Base-by-base conservation (phyloP, 805 yeast genomes). In the Zygoascus tannicola region DNA sequence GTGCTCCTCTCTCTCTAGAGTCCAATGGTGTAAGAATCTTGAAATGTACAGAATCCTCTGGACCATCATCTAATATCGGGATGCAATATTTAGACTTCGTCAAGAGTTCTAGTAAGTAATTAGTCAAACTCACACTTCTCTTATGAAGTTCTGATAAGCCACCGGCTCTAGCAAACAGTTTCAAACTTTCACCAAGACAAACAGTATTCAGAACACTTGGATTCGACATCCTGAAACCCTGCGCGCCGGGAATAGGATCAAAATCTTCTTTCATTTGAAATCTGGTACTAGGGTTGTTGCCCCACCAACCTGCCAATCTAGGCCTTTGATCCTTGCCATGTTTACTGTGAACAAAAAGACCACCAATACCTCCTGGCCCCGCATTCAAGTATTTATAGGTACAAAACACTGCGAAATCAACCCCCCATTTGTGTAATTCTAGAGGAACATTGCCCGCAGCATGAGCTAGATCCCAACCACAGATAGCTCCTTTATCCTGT, bases 271-370 rank as follows among this genome's bases (percentile, higher is more conserved):
- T 56, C 97, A 88, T 88, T 54, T 78, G 70, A 62, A 88, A 88
- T 49, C 97, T 65, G 30, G 76, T 76, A 1, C 55, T 53, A 0
- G 80, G 67, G 52, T 81, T 78, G 57, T 86, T 88, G 1, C 96
- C 97, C 96, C 97, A 88, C 97, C 97, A 88, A 0, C 97, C 97
- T 0, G 95, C 94, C 41, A 85, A 66, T 48, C 97, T 68, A 1
- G 95, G 84, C 32, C 69, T 53, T 18, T 56, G 52, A 22, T 59
- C 57, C 34, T 52, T 46, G 16, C 56, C 55, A 8, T 55, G 54
- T 48, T 62, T 70, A 50, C 77, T 81, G 58, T 88, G 79, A 32
- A 88, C 80, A 55, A 76, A 88, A 19, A 85, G 71, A 1, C 96
- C 95, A 4, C 87, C 95, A 51, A 87, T 84, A 4, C 80, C 90